phyloP scores from a whole-genome alignment of 805 yeast species.

The Tetrapisispora arboricola region DNA sequence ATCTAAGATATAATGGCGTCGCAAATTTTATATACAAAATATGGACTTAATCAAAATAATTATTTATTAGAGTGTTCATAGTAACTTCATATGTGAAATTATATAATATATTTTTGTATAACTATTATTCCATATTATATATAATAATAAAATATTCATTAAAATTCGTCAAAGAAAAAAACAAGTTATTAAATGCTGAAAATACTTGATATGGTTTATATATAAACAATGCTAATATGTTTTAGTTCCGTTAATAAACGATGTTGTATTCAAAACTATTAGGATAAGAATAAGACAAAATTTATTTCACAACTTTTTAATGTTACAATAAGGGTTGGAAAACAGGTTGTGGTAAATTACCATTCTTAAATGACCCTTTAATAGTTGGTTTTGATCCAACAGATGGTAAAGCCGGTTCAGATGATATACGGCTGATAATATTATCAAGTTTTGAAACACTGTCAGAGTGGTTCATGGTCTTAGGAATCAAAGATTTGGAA shows the following conservation, averaged over 20 bases:
- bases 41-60: no score
- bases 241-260: neutral
- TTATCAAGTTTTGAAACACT: conserved; percentile 12
- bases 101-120: neutral
- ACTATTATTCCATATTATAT: neutral
- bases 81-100: neutral
- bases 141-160: conserved; percentile 1
- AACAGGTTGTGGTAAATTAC: conserved; percentile 24
- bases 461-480: conserved; percentile 4
- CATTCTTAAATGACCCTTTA: conserved; percentile 19
- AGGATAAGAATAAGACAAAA: neutral
- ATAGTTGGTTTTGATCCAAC: conserved; percentile 1
- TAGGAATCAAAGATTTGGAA: neutral
- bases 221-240: conserved; percentile 1
- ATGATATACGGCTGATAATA: conserved; percentile 12
- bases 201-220: neutral
- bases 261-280: neutral
- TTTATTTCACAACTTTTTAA: neutral
- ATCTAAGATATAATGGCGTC: no score
- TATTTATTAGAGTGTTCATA: conserved; percentile 1
- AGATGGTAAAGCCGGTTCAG: conserved; percentile 7
- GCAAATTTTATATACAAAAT: no score
- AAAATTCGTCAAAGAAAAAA: neutral
- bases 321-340: conserved; percentile 22
- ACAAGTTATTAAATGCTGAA: neutral